Conservation (phyloP, 768 basidiomycete genomes). For the Rickenella mellea region DNA sequence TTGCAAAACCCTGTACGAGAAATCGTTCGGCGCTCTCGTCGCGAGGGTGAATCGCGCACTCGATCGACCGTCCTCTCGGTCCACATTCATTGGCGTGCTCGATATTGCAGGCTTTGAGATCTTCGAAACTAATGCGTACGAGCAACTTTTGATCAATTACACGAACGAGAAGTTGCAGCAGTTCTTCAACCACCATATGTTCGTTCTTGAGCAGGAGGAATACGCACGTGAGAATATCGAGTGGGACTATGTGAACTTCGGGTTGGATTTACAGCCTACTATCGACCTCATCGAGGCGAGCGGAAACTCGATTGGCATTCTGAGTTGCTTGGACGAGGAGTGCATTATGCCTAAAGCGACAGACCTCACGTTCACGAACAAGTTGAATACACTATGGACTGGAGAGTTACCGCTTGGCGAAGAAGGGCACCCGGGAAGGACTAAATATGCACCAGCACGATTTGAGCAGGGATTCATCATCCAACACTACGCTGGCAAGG, state of each 20-base stretch:
- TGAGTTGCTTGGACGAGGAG: constrained; percentile 92
- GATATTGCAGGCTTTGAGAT: constrained; percentile 99
- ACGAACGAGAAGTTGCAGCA: constrained; percentile 99
- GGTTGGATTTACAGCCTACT: constrained; percentile 93
- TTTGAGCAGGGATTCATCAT: constrained; percentile 94
- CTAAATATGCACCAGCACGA: constrained; percentile 78
- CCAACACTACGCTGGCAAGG: constrained; percentile 92
- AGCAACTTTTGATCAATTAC: constrained; percentile 96
- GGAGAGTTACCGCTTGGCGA: constrained; percentile 23
- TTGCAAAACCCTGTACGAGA: constrained; percentile 95
- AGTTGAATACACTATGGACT: constrained; percentile 76
- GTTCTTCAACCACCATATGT: constrained; percentile 99
- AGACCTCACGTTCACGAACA: constrained; percentile 90
- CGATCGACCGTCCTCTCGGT: constrained; percentile 85
- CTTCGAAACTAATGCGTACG: constrained; percentile 88
- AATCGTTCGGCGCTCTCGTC: constrained; percentile 88
- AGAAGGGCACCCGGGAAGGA: constrained; percentile 58
- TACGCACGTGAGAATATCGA: constrained; percentile 93
- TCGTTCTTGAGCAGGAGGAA: constrained; percentile 98
- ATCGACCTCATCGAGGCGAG: constrained; percentile 94
- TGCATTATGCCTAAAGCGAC: constrained; percentile 99
- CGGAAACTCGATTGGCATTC: constrained; percentile 68
- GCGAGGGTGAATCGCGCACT: constrained; percentile 92
- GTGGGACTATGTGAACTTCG: constrained; percentile 98
- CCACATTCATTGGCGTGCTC: constrained; percentile 93